Evolutionary conservation across 2,329 filamentous ascomycete genomes (phyloP), one percentile per base, ranked within the genome.

Genomic region (Teratosphaeria nubilosa): DNA sequence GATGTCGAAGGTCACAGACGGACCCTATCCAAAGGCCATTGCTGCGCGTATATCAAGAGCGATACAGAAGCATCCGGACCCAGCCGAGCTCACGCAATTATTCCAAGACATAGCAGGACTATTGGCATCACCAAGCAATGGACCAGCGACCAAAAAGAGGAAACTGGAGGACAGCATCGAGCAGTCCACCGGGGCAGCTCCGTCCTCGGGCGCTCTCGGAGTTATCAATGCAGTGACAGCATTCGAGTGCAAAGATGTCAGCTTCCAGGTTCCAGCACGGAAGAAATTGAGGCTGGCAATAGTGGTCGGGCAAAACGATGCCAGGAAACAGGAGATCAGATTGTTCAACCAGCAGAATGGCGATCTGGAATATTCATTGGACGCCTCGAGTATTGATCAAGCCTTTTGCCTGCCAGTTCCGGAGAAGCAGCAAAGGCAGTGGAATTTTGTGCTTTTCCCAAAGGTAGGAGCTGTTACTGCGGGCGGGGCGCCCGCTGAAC

Each of bases 261-360:
- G 81, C 58, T 85, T 86, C 70, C 77, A 82, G 16, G 76, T 85
- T 0, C 84, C 84, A 2, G 80, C 83, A 64, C 75, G 84, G 56
- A 86, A 86, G 74, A 86, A 86, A 73, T 75, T 85, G 60, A 80
- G 76, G 53, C 74, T 86, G 30, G 80, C 85, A 66, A 69, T 86
- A n/a, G 75, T 81, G 32, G 53, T 24, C 13, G 59, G 37, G 71
- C 60, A 62, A 25, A 37, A 60, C 5, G 66, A 72, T 27, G 32
- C 24, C 56, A 59, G 11, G 54, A 63, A 55, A 50, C 59, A 62
- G 34, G 66, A 69, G 56, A 60, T 71, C 22, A 56, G 67, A 11
- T 55, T 70, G 30, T 58, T n/a, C 22, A 66, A 70, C 58, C 63
- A 63, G 25, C 58, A 65, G 32, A 67, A 64, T 13, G 60, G 62